Percentiles rank a stretch among this genome's conserved stretches.
These are phyloP conservation scores for Pythium dissotocum DNA, from an alignment of 352 stramenopile species.

Conservation along the genomic window DNA sequence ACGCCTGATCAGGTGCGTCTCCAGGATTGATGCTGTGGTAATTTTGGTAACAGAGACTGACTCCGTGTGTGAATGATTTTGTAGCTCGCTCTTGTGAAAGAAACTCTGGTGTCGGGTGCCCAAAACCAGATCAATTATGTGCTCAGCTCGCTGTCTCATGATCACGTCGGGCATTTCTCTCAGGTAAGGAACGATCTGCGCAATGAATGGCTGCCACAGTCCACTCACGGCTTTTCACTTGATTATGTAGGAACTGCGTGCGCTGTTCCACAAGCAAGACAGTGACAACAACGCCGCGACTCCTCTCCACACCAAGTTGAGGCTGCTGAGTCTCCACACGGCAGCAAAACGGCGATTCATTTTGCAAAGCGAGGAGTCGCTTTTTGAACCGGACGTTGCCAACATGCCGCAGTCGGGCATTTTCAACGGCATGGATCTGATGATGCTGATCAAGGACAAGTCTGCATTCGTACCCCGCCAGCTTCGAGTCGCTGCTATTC, in stretches of 20 bases:
- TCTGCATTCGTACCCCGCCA: conserved; percentile 52
- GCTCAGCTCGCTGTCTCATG: conserved; percentile 70
- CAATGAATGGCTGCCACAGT: too few species aligned
- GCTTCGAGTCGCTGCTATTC: conserved; percentile 69
- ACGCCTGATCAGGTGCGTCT: conserved; percentile 74
- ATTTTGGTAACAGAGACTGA: too few species aligned
- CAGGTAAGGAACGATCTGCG: conserved; percentile 35
- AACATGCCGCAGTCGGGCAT: conserved; percentile 53
- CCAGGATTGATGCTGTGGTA: too few species aligned
- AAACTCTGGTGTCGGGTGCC: conserved; percentile 68
- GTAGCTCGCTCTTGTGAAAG: conserved; percentile 78
- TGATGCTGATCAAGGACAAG: conserved; percentile 83
- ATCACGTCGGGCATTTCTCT: conserved; percentile 75
- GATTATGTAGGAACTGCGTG: conserved; percentile 56
- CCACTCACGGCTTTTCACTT: neutral
- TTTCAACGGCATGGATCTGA: conserved; percentile 83
- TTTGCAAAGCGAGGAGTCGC: conserved; percentile 60
- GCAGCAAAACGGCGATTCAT: conserved; percentile 69
- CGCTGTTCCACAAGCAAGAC: conserved; percentile 71
- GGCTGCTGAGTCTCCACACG: conserved; percentile 71
- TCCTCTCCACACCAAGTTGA: conserved; percentile 73
- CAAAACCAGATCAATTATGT: conserved; percentile 89
- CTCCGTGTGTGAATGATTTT: too few species aligned
- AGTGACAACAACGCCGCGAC: conserved; percentile 42
- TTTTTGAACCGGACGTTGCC: conserved; percentile 53